Evolutionary conservation across 768 basidiomycete species (phyloP).

Genomic region (Suillus sp.): DNA sequence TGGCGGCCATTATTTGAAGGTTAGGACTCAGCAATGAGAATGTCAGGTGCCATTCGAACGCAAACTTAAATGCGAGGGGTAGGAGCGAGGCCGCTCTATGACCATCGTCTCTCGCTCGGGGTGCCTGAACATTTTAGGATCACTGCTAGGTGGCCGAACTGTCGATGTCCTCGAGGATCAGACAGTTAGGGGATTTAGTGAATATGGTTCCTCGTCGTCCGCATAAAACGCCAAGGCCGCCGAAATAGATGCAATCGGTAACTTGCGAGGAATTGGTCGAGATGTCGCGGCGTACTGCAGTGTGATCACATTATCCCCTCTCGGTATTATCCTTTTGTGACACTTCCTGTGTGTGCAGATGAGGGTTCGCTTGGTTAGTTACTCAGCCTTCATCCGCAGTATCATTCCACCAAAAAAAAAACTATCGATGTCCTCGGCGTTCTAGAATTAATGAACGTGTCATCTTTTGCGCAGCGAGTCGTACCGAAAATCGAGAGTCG

Average conservation of each 20-base stretch:
- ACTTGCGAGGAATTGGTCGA: too few species aligned
- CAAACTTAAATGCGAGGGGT: not conserved
- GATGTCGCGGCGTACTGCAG: too few species aligned
- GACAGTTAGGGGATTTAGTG: too few species aligned
- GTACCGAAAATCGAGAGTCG: not conserved
- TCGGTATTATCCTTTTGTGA: too few species aligned
- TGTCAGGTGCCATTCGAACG: too few species aligned
- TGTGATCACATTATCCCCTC: too few species aligned
- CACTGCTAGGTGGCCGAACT: too few species aligned
- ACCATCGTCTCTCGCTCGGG: not conserved
- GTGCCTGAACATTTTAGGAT: not conserved
- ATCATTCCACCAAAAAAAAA: not conserved
- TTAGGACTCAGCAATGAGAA: not conserved
- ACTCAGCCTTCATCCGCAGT: not conserved
- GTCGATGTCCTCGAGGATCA: not conserved
- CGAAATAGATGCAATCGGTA: too few species aligned
- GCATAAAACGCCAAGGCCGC: too few species aligned
- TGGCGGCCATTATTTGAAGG: not conserved
- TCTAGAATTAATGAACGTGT: not conserved
- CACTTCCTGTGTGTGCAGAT: not conserved
- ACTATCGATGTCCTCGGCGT: not conserved
- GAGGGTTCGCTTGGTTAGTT: not conserved
- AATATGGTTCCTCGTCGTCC: too few species aligned
- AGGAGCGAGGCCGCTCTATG: not conserved
- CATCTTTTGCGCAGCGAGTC: not conserved